A percentile compares a stretch with the other conserved stretches of the same genome.
phyloP scores from a whole-genome alignment of 106 monocot species.

The Dactylorhiza incarnata region DNA sequence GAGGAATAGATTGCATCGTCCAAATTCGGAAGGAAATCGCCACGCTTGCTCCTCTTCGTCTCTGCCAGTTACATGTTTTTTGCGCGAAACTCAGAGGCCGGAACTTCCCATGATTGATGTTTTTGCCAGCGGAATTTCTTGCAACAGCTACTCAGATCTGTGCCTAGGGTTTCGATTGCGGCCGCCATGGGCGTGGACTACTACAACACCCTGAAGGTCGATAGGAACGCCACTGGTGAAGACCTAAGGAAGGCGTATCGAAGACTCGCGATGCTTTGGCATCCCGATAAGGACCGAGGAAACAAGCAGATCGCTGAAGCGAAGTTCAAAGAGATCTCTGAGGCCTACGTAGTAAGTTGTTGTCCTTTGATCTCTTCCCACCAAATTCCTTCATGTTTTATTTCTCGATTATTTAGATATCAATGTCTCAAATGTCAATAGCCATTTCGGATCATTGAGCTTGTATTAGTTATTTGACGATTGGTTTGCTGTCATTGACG shows the following conservation, averaged over 20 bases:
- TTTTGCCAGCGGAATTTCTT: background rate
- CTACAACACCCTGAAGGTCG: constrained; percentile 73
- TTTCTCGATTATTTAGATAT: no score
- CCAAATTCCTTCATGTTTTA: background rate
- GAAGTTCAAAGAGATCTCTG: constrained; percentile 86
- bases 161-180: background rate
- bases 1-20: background rate
- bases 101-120: background rate
- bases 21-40: background rate
- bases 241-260: constrained; percentile 79
- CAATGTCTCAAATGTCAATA: no score
- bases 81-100: background rate
- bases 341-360: constrained; percentile 50
- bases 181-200: constrained; percentile 63
- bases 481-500: background rate
- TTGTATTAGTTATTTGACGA: no score
- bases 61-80: background rate
- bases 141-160: background rate
- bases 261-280: constrained; percentile 75
- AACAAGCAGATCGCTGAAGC: constrained; percentile 61
- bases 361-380: background rate
- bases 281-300: constrained; percentile 71
- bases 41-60: background rate
- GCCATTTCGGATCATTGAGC: no score
- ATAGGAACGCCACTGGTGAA: constrained; percentile 58